Evolutionary conservation across 139 green algal species (phyloP).

Genomic region (Picocystis salinarum): DNA sequence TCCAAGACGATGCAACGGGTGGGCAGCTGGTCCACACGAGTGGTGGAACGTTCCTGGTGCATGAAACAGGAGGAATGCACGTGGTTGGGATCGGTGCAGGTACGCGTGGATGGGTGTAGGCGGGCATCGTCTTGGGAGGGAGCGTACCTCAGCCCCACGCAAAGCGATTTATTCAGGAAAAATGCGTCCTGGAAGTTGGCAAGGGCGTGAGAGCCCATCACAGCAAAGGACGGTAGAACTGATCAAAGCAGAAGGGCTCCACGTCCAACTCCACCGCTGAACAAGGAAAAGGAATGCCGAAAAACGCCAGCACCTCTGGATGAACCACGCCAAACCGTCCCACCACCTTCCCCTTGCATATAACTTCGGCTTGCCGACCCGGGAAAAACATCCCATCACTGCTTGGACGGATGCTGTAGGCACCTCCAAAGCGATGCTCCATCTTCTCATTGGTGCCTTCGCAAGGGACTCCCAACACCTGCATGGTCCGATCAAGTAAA

Average conservation of each 20-base stretch:
- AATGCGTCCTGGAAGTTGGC: too few species aligned
- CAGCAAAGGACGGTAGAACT: constrained; percentile 28
- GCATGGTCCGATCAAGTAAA: constrained; percentile 89
- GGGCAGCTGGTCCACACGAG: too few species aligned
- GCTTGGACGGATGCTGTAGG: constrained; percentile 52
- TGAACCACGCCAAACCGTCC: constrained; percentile 87
- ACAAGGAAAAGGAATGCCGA: constrained; percentile 78
- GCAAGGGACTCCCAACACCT: constrained; percentile 52
- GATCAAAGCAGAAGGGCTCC: constrained; percentile 75
- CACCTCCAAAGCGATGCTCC: constrained; percentile 8
- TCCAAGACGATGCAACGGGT: too few species aligned
- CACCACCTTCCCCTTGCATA: constrained; percentile 24
- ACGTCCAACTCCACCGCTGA: constrained; percentile 85
- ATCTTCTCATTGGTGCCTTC: constrained; percentile 1
- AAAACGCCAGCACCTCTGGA: constrained; percentile 59
- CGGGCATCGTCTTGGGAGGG: too few species aligned
- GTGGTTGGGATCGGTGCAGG: too few species aligned
- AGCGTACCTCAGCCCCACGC: too few species aligned
- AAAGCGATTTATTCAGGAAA: too few species aligned
- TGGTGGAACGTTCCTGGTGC: too few species aligned
- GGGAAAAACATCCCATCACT: constrained; percentile 70
- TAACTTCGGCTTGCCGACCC: constrained; percentile 35
- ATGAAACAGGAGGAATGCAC: too few species aligned
- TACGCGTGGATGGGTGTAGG: too few species aligned
- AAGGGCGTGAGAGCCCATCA: background rate